These are phyloP conservation scores for Xylaria digitata DNA, from an alignment of 2,329 filamentous ascomycete species.

Conservation along the genomic window DNA sequence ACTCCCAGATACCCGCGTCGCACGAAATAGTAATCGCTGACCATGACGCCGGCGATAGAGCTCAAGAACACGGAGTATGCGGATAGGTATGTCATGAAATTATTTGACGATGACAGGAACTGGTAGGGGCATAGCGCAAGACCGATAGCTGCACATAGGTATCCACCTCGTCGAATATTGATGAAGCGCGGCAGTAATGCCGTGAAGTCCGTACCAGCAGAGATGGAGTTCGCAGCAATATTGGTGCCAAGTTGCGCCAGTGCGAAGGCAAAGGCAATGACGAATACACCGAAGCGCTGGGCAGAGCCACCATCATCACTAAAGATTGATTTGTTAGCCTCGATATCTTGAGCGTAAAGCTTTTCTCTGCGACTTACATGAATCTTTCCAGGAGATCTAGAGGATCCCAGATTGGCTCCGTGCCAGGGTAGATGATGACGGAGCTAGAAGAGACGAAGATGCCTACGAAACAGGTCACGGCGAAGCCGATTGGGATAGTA, in stretches of 20 bases:
- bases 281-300: constrained; percentile 79
- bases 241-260: constrained; percentile 88
- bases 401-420: constrained; percentile 78
- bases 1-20: constrained; percentile 84
- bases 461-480: constrained; percentile 83
- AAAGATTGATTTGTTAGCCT: constrained; percentile 19
- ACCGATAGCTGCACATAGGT: constrained; percentile 82
- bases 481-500: constrained; percentile 77
- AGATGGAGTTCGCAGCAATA: constrained; percentile 87
- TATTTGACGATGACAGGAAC: constrained; percentile 78
- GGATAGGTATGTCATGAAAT: constrained; percentile 91
- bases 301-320: constrained; percentile 71
- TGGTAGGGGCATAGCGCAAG: constrained; percentile 90
- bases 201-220: constrained; percentile 84
- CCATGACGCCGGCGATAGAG: constrained; percentile 91
- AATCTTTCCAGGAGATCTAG: constrained; percentile 74
- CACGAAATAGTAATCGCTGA: constrained; percentile 88
- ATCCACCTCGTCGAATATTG: constrained; percentile 87
- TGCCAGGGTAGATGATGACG: constrained; percentile 71
- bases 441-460: constrained; percentile 82
- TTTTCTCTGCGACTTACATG: constrained; percentile 53
- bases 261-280: constrained; percentile 76
- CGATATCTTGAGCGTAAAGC: too few species aligned
- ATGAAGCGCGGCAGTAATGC: constrained; percentile 82
- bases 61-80: constrained; percentile 95